These are phyloP conservation scores for Oryza rufipogon DNA, from an alignment of 176 grass and related monocot species.

Conservation along the genomic window DNA sequence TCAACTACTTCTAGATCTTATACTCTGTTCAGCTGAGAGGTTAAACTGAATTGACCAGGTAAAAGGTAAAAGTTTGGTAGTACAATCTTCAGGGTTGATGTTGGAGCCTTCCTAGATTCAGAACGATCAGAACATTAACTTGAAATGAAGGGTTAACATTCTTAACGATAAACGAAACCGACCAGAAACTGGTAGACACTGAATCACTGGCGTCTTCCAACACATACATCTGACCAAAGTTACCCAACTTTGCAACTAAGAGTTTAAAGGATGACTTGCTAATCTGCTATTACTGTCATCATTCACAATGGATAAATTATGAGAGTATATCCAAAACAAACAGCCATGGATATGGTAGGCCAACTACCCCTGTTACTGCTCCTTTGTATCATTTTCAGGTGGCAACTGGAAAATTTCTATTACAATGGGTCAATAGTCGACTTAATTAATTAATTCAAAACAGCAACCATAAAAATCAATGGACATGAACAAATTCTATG, in stretches of 20 bases:
- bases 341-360: neutral
- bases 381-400: neutral
- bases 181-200: neutral
- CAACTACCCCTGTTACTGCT: neutral
- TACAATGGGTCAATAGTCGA: neutral
- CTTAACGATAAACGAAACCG: neutral
- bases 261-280: neutral
- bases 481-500: neutral
- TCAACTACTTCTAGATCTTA: conserved; percentile 17
- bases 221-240: neutral
- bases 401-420: neutral
- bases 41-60: conserved; percentile 13
- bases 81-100: neutral
- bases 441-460: neutral
- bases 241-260: neutral
- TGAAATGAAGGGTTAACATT: neutral
- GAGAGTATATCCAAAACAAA: neutral
- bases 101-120: conserved; percentile 1
- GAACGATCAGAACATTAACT: neutral
- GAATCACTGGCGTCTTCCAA: neutral
- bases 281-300: neutral
- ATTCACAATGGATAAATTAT: neutral
- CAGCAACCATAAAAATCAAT: neutral
- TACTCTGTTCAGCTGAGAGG: neutral
- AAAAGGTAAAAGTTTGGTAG: neutral